A percentile compares a stretch with the other conserved stretches of the same genome.
These are phyloP conservation scores for Annona squamosa DNA, from an alignment of 164 flowering plant genomes.

Conservation along the genomic window DNA sequence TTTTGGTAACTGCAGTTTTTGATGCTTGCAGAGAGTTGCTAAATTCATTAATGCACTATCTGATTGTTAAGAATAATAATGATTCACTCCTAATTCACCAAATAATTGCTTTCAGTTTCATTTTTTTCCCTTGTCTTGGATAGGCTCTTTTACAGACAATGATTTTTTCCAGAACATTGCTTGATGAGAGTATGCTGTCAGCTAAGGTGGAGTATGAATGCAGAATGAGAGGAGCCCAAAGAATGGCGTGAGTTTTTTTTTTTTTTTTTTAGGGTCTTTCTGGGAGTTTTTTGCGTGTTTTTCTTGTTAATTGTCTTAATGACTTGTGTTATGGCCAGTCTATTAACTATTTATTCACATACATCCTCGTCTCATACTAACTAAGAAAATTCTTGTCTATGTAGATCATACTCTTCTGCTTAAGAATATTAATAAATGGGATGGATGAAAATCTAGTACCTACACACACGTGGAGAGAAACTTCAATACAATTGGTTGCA, in stretches of 20 bases:
- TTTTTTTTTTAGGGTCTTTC: background rate
- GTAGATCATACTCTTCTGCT: too few species aligned
- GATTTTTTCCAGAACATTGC: constrained; percentile 62
- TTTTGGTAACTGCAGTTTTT: background rate
- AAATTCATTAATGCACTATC: background rate
- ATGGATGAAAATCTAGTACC: too few species aligned
- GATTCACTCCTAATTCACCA: background rate
- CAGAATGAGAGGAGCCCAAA: constrained; percentile 88
- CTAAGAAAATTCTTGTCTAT: too few species aligned
- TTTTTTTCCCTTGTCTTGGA: constrained; percentile 9
- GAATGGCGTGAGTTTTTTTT: constrained; percentile 78
- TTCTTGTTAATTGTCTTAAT: background rate
- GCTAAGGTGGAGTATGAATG: constrained; percentile 93
- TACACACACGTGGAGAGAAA: too few species aligned
- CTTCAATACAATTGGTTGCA: too few species aligned
- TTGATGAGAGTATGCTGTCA: constrained; percentile 64
- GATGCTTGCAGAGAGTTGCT: background rate
- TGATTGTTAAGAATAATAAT: background rate
- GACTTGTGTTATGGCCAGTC: background rate
- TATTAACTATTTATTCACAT: background rate
- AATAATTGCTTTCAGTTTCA: background rate
- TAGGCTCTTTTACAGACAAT: constrained; percentile 90
- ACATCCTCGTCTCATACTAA: background rate
- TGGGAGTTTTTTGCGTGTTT: background rate
- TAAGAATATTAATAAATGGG: too few species aligned